A percentile compares a stretch with the other conserved stretches of the same genome.
Evolutionary conservation across 1,284 basidiomycete genomes (phyloP).

Genomic region (Pseudozyma hubeiensis): DNA sequence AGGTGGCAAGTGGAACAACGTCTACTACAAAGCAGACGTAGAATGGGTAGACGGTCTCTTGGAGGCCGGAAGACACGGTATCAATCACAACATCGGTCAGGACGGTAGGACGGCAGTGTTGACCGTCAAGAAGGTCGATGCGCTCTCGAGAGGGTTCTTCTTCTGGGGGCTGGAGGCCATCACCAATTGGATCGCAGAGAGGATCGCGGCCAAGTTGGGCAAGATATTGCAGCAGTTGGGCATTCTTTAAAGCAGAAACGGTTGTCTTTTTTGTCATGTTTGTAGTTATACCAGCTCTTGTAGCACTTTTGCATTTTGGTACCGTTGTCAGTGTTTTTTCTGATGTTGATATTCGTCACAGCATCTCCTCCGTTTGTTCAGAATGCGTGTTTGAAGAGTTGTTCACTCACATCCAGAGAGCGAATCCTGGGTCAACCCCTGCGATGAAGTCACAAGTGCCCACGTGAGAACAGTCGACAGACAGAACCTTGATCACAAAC

Average conservation of each 20-base stretch:
- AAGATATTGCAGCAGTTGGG: constrained; percentile 20
- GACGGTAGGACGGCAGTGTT: constrained; percentile 64
- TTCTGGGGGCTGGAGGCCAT: constrained; percentile 41
- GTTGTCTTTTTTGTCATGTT: neutral
- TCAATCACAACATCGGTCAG: constrained; percentile 68
- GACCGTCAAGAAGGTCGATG: constrained; percentile 57
- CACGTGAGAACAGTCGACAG: too few relatives aligned
- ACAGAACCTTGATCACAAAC: too few relatives aligned
- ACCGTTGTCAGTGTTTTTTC: neutral
- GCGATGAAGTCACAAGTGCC: too few relatives aligned
- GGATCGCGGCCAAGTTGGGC: constrained; percentile 23
- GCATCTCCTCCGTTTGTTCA: too few relatives aligned
- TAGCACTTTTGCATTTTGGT: neutral
- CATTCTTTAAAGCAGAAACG: constrained; percentile 7
- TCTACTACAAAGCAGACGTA: constrained; percentile 63
- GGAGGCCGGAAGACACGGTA: constrained; percentile 59
- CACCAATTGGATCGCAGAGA: constrained; percentile 35
- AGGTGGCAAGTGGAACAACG: constrained; percentile 63
- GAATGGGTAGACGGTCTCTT: constrained; percentile 67
- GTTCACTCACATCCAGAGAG: too few relatives aligned
- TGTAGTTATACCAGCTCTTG: constrained; percentile 1
- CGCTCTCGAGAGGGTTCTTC: constrained; percentile 30
- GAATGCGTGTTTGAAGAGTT: too few relatives aligned
- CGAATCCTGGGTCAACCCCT: too few relatives aligned
- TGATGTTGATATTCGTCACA: too few relatives aligned